These are phyloP conservation scores for Phialocephala sp. DNA, from an alignment of 2,329 filamentous ascomycete genomes.

Conservation along the genomic window DNA sequence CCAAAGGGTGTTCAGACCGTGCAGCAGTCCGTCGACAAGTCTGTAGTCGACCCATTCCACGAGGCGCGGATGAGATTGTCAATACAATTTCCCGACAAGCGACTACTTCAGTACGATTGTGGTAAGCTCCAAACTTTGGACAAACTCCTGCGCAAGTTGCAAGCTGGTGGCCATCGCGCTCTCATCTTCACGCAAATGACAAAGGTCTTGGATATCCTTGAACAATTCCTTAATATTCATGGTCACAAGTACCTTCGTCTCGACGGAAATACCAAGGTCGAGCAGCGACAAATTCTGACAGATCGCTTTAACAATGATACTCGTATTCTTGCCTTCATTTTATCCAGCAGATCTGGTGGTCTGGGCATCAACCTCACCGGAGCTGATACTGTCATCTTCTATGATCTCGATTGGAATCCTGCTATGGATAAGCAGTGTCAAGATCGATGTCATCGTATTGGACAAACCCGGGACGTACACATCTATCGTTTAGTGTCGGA, in stretches of 20 bases:
- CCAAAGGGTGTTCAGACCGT: conserved; percentile 62
- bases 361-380: conserved; percentile 96
- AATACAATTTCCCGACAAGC: conserved; percentile 95
- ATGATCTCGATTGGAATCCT: conserved; percentile 98
- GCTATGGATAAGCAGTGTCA: conserved; percentile 99
- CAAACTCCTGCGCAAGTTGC: conserved; percentile 81
- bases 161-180: conserved; percentile 88
- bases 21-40: conserved; percentile 60
- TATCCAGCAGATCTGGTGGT: conserved; percentile 92
- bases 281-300: conserved; percentile 92
- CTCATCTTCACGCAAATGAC: conserved; percentile 99
- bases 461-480: conserved; percentile 95
- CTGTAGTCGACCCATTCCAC: conserved; percentile 83
- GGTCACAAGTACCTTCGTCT: conserved; percentile 95
- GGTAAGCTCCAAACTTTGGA: conserved; percentile 94
- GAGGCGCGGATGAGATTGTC: conserved; percentile 90
- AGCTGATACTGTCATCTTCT: conserved; percentile 97
- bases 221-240: conserved; percentile 97
- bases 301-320: conserved; percentile 96
- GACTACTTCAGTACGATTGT: conserved; percentile 96
- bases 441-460: conserved; percentile 95
- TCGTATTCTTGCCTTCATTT: conserved; percentile 91
- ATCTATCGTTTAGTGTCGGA: conserved; percentile 95
- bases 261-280: conserved; percentile 95
- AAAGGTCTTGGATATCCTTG: conserved; percentile 94